Evolutionary conservation across 345 rosid species (phyloP), one percentile per base, ranked within the genome.

Genomic region (Populus alba): DNA sequence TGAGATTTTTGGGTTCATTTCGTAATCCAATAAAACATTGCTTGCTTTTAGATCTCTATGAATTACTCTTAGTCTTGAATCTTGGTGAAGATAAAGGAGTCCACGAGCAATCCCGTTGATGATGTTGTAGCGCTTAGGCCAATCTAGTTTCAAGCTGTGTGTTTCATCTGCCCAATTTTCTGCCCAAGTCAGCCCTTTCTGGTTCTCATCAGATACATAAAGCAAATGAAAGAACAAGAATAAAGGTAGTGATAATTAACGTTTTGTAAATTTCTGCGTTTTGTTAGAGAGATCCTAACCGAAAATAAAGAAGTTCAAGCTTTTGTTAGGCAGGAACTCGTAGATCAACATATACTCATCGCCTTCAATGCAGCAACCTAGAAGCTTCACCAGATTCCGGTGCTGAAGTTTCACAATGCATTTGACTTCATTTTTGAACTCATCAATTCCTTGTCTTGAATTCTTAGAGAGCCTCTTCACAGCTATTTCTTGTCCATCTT

Each of bases 41-140:
- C 73, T 70, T 12, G 55, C 57, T 23, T 70, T 70, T 8, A 70
- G 16, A 15, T 88, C 91, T 33, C 89, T 80, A 27, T 83, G 91
- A 11, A 87, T 74, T 2, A 89, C 79, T 55, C 82, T 77, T 18
- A 85, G 33, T 29, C 84, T 85, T 0, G 90, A 85, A 65, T 87
- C 85, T 18, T 85, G 86, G 59, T 86, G 90, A 4, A 68, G 71
- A 38, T 68, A 68, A 4, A 68, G 47, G 13, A 82, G 83, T 63
- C 90, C 87, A 66, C 74, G 75, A 0, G 87, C 82, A 25, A 89
- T 85, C 41, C 88, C 88, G 17, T 67, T 69, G 17, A 88, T 20
- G 25, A 87, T 82, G 72, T 72, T 13, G 7, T 39, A 39, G 37
- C 85, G 74, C 59, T 5, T 77, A 68, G 47, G 71, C 84, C 87